phyloP scores from a whole-genome alignment of 805 yeast species.

The Myxozyma mucilagina region DNA sequence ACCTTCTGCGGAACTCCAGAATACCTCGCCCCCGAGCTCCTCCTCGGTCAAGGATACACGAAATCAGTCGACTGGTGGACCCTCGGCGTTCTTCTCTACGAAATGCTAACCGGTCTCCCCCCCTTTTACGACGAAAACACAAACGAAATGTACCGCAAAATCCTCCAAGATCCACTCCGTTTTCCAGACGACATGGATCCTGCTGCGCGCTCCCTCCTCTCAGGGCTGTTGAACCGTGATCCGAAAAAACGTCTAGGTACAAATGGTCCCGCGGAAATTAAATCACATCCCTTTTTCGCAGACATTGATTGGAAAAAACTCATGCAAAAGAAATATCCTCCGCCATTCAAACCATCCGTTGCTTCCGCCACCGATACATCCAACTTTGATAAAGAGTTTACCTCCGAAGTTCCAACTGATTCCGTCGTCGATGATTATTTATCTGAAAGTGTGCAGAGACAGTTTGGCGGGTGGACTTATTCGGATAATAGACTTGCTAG shows the following conservation, averaged over 20 bases:
- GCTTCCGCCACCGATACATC: slow-evolving; percentile 73
- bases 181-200: slow-evolving; percentile 87
- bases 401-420: slow-evolving; percentile 90
- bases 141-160: slow-evolving; percentile 90
- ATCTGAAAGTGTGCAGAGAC: slow-evolving; percentile 93
- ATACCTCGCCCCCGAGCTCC: slow-evolving; percentile 91
- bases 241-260: slow-evolving; percentile 76
- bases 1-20: slow-evolving; percentile 99
- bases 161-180: slow-evolving; percentile 80
- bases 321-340: slow-evolving; percentile 81
- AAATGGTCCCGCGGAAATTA: slow-evolving; percentile 81
- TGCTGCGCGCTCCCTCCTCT: slow-evolving; percentile 78
- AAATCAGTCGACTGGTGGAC: slow-evolving; percentile 99
- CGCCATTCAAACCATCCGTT: slow-evolving; percentile 94
- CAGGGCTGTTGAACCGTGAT: slow-evolving; percentile 77
- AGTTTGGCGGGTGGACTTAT: slow-evolving; percentile 99
- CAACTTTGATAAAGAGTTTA: slow-evolving; percentile 89
- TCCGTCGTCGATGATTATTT: slow-evolving; percentile 84
- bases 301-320: slow-evolving; percentile 89
- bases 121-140: slow-evolving; percentile 96
- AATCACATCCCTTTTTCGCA: slow-evolving; percentile 73
- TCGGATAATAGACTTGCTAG: slow-evolving; percentile 36
- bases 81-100: slow-evolving; percentile 86
- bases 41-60: slow-evolving; percentile 90
- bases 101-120: slow-evolving; percentile 95